Evolutionary conservation across 2,329 filamentous ascomycete genomes (phyloP).

Genomic region (Trichoderma guizhouense): DNA sequence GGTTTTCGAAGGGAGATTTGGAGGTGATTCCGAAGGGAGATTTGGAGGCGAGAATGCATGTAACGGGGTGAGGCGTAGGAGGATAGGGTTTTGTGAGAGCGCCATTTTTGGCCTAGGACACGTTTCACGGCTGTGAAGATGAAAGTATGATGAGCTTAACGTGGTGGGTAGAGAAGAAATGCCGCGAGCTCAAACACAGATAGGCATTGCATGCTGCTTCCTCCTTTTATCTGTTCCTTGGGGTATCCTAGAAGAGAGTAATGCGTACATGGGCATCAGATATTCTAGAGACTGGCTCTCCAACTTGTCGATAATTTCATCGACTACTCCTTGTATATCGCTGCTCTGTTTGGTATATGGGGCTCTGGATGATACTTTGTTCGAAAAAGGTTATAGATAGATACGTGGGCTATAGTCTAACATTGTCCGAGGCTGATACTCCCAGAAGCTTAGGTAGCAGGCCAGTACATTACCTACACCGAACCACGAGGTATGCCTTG

Average conservation of each 20-base stretch:
- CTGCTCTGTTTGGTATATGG: not conserved
- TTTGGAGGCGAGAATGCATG: no score
- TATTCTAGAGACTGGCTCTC: not conserved
- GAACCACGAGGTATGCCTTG: not conserved
- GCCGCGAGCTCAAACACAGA: no score
- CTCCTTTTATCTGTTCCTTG: not conserved
- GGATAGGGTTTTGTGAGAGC: not conserved
- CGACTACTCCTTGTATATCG: not conserved
- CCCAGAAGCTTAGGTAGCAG: no score
- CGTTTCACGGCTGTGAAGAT: not conserved
- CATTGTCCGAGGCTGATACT: no score
- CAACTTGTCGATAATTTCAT: not conserved
- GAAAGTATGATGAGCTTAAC: not conserved
- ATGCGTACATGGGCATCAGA: not conserved
- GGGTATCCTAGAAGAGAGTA: not conserved
- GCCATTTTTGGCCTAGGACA: not conserved
- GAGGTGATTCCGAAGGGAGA: constrained; percentile 41
- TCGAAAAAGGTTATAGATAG: not conserved
- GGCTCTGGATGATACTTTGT: not conserved
- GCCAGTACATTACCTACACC: no score
- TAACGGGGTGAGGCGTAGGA: not conserved
- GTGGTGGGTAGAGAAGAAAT: not conserved
- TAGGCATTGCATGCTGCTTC: not conserved
- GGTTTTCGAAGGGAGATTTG: constrained; percentile 82
- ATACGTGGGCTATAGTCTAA: not conserved